Base-by-base conservation (phyloP, 768 basidiomycete genomes). In the Termitomyces sp. region DNA sequence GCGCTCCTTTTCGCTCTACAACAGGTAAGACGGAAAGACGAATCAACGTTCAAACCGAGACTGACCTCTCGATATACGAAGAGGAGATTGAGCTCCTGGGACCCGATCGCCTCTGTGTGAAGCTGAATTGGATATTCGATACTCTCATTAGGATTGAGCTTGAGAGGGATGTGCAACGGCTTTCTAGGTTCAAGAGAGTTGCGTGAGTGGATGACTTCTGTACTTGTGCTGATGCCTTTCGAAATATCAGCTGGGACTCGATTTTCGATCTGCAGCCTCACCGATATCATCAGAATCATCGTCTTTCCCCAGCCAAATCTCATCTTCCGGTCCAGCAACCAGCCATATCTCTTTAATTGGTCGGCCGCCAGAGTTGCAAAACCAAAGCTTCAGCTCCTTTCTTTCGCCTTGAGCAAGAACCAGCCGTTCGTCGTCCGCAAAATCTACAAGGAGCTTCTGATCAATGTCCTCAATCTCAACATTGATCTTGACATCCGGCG, bases 341-440 rank as follows among this genome's bases (percentile, higher is more conserved):
- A 88, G 67, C 88, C 89, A 89, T n/a, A 92, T 62, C 57, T 92
- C 89, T 11, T 70, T 70, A 26, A 95, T 78, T 15, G 76, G 68
- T 33, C 73, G 74, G 10, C 71, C 73, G 0, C 94, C 94, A 7
- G 74, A 68, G 66, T 96, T 97, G 23, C 73, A 78, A 44, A 96
- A 67, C 74, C 75, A 79, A 23, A 95, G 55, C 31, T 66, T 71
- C 67, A 84, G 72, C 6, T 71, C 58, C 60, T 76, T 80, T 50
- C 72, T 78, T 66, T 96, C 91, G 6, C 94, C 94, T 64, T 89
- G 83, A 46, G 76, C 73, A 31, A 93, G 70, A 2, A 75, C 66
- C 4, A 85, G 70, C 11, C 67, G 75, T 11, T 76, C 75, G 53
- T 82, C 81, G 35, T 83, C 78, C 21, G 80, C 75, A 60, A 85